A percentile compares a stretch with the other conserved stretches of the same genome.
These are phyloP conservation scores for Botrytis sinoallii DNA, from an alignment of 2,329 filamentous ascomycete genomes.

Conservation along the genomic window DNA sequence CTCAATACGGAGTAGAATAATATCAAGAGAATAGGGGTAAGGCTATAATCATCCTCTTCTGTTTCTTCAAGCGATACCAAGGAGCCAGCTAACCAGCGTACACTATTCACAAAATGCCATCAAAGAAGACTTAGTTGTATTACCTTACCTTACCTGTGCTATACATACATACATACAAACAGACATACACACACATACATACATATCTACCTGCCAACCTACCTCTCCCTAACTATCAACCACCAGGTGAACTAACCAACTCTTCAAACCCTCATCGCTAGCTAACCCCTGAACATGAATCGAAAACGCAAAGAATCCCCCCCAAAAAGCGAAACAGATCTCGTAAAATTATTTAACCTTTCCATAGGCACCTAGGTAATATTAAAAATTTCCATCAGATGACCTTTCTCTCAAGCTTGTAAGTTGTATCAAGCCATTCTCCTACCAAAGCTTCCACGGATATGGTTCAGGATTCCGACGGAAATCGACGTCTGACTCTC, in stretches of 20 bases:
- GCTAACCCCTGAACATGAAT: neutral
- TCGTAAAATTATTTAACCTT: neutral
- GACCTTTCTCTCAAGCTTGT: neutral
- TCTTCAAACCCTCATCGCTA: neutral
- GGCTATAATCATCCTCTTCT: neutral
- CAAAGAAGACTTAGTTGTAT: neutral
- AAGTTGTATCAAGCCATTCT: neutral
- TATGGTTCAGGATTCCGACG: neutral
- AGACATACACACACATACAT: neutral
- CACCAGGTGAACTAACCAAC: neutral
- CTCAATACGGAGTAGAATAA: neutral
- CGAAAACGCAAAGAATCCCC: neutral
- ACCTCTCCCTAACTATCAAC: neutral
- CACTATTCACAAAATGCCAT: neutral
- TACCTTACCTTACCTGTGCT: neutral
- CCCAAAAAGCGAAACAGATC: neutral
- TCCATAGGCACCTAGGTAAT: neutral
- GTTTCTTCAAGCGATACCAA: neutral
- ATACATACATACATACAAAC: too few species aligned
- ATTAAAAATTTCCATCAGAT: neutral
- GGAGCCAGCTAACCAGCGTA: neutral
- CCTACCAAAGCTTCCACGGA: slow-evolving; percentile 3
- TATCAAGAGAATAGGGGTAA: neutral
- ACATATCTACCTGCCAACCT: neutral
- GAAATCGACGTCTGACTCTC: neutral